Evolutionary conservation across 306 rosid species (phyloP).

Genomic region (Begonia peltatifolia): DNA sequence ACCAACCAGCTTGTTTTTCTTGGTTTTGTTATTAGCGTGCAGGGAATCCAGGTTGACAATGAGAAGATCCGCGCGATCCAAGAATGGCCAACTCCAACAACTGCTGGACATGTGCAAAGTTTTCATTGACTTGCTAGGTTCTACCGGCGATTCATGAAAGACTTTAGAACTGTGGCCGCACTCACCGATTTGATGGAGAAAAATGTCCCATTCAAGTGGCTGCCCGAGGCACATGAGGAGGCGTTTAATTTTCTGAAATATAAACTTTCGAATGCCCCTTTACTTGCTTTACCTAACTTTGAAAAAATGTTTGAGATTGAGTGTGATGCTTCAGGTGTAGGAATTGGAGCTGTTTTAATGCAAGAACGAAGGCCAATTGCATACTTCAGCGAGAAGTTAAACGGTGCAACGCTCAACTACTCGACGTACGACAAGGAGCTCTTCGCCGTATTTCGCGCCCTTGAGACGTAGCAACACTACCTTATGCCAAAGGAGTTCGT

Average conservation of each 20-base stretch:
- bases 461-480: background rate
- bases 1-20: background rate
- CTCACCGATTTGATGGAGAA: background rate
- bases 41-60: slow-evolving; percentile 3
- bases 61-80: background rate
- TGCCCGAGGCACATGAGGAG: slow-evolving; percentile 1
- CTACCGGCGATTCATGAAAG: background rate
- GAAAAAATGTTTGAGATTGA: background rate
- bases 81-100: slow-evolving; percentile 2
- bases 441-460: background rate
- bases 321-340: background rate
- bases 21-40: slow-evolving; percentile 2
- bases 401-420: background rate
- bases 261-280: background rate
- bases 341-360: background rate
- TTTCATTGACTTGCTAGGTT: slow-evolving; percentile 6
- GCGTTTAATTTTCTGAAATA: background rate
- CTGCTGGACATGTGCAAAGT: background rate
- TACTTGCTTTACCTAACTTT: background rate
- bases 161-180: background rate
- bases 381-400: background rate
- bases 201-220: background rate
- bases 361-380: background rate
- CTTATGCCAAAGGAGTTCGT: background rate
- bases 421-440: background rate